Base-by-base conservation (phyloP, 108 stramenopile species). In the Cyclotella choctawhatcheeana region DNA sequence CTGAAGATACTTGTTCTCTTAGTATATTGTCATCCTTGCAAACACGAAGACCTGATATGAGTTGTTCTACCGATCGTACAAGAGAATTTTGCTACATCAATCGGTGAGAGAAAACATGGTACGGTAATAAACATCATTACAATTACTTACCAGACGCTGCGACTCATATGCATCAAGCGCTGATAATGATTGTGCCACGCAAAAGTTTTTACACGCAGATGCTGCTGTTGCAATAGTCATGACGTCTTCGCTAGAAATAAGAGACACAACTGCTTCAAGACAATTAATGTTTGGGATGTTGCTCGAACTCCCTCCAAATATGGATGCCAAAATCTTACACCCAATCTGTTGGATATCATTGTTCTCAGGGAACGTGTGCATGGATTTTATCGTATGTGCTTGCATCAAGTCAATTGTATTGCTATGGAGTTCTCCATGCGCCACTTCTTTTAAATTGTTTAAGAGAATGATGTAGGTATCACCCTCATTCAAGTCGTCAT, bases 271-370 rank as follows among this genome's bases (percentile, higher is more conserved):
- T 5, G 51, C 14, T 55, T 76, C 76, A 17, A 76, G 30, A 6
- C 55, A 34, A 17, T 32, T 20, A 30, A n/a, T 43, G 13, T 30
- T 26, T 6, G n/a, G n/a, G n/a, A n/a, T n/a, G n/a, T n/a, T 3
- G 58, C 52, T 25, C 2, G 6, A 34, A 24, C 20, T 27, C 34
- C 37, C 43, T 54, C 62, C 54, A 52, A 55, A 69, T 2, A 77
- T 25, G 44, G 33, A 64, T 40, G 76, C 55, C 35, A 77, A 62
- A 21, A 70, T 33, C 45, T 69, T 77, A 34, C 53, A 65, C 52
- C 68, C 76, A 13, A 27, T 47, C 22, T 45, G 65, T 18, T 71
- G 77, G 24, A 79, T 43, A n/a, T 43, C 51, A 14, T 26, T 51
- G 43, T 27, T 60, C 0, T 30, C 34, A 3, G 68, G 59, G 58